Conservation (phyloP, 2,329 filamentous ascomycete species). For the Venturia carpophila region DNA sequence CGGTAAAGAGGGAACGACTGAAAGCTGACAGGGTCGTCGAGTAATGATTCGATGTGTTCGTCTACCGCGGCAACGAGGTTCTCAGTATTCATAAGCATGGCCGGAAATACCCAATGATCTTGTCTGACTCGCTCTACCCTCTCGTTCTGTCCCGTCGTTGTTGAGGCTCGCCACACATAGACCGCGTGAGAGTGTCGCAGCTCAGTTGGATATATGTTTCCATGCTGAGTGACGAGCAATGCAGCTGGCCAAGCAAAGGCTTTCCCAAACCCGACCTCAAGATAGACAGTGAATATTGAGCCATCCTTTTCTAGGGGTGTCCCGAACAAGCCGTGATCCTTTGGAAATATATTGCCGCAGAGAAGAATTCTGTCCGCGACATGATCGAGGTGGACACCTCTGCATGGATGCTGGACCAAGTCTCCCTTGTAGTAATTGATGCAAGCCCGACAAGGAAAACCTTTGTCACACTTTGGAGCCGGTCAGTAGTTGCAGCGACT, state of each 20-base stretch:
- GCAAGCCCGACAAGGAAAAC: conserved; percentile 33
- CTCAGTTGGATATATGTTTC: neutral
- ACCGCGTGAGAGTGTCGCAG: conserved; percentile 30
- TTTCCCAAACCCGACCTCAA: conserved; percentile 19
- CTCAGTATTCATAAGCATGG: conserved; percentile 25
- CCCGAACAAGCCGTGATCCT: conserved; percentile 6
- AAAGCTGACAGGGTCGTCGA: conserved; percentile 28
- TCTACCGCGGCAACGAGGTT: conserved; percentile 26
- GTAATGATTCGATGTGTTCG: conserved; percentile 28
- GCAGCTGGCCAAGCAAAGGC: neutral
- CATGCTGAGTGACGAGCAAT: neutral
- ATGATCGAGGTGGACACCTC: conserved; percentile 28
- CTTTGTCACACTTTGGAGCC: conserved; percentile 29
- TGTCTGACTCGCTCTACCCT: conserved; percentile 19
- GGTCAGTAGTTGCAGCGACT: neutral
- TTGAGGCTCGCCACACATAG: conserved; percentile 28
- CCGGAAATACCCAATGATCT: conserved; percentile 30
- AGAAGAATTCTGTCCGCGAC: conserved; percentile 21
- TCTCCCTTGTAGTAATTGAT: conserved; percentile 33
- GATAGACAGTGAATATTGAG: conserved; percentile 12
- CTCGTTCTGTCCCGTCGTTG: conserved; percentile 8
- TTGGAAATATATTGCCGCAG: conserved; percentile 14
- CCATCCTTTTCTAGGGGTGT: neutral
- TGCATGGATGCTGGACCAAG: conserved; percentile 31
- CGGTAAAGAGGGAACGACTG: conserved; percentile 29